Base-by-base conservation (phyloP, 169 alveolate species). In the Plasmodium sp. region DNA sequence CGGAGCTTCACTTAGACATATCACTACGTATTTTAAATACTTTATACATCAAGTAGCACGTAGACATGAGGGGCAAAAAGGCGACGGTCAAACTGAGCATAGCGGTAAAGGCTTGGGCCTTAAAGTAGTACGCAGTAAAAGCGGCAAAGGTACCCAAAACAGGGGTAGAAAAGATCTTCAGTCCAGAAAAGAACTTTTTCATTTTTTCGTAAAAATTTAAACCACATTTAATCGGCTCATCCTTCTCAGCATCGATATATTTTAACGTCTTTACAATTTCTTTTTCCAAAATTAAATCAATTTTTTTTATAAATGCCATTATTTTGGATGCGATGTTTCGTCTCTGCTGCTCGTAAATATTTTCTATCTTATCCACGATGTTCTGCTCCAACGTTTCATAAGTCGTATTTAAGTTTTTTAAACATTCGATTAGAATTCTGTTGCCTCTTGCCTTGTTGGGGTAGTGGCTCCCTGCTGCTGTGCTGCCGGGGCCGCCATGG, bases 151-250 rank as follows among this genome's bases (percentile, higher is more conserved):
- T 39, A 14, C 81, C 84, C 67, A 48, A n/a, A 1, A 85, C 43
- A n/a, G 93, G 93, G 18, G 84, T 56, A 2, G 93, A 85, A 74
- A 85, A 85, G 9, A 85, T n/a, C 43, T 85, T 27, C 10, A 74
- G 75, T 34, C 81, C 85, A 5, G 22, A 48, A 45, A 85, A 85
- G 62, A 85, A 85, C 2, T 31, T 58, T 9, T 75, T 85, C 5
- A 85, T n/a, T 14, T 36, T 85, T 6, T 85, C 62, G n/a, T 48
- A 67, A 85, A 85, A 85, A 7, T 51, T 43, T 16, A 51, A 34
- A 67, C 93, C 93, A 85, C 72, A 34, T 75, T 85, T 14, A 34
- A 85, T 56, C 34, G 93, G 84, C 27, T 73, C 81, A 9, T 85
- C 71, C 33, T 75, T 85, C 12, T 77, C 93, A 14, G 34, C 14